These are phyloP conservation scores for Luvunga scandens DNA, from an alignment of 345 rosid genomes.

Conservation along the genomic window DNA sequence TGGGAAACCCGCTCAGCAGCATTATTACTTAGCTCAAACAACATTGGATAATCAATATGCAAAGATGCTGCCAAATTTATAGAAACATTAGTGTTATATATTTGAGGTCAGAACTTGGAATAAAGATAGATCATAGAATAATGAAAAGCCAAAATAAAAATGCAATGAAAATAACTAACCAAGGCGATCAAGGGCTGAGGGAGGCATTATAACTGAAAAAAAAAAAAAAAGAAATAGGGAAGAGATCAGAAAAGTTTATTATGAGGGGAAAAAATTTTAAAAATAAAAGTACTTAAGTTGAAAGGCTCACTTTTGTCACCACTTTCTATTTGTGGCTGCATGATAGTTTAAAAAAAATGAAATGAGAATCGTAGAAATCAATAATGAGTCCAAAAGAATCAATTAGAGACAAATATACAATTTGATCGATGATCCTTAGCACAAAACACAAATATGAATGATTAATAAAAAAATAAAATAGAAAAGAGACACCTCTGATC, in stretches of 20 bases:
- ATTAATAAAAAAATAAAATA: background rate
- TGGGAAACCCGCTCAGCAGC: constrained; percentile 83
- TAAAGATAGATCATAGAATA: background rate
- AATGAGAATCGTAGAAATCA: constrained; percentile 12
- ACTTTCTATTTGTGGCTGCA: constrained; percentile 97
- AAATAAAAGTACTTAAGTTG: background rate
- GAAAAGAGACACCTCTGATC: background rate
- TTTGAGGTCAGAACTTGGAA: background rate
- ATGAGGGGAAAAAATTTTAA: background rate
- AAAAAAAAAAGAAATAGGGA: constrained; percentile 19
- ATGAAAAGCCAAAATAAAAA: constrained; percentile 3
- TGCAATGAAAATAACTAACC: constrained; percentile 49
- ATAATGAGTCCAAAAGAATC: background rate
- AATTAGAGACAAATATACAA: background rate
- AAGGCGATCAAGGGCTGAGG: constrained; percentile 95
- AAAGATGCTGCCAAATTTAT: constrained; percentile 65
- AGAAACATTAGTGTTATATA: constrained; percentile 18
- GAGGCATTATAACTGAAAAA: constrained; percentile 95
- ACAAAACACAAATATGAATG: background rate
- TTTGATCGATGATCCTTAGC: background rate
- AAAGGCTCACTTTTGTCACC: constrained; percentile 91
- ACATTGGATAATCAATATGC: constrained; percentile 97
- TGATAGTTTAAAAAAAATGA: constrained; percentile 9
- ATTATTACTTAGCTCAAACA: constrained; percentile 86
- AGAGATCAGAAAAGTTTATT: constrained; percentile 10